Percentiles rank a stretch among this genome's conserved stretches.
Evolutionary conservation across 768 basidiomycete genomes (phyloP).

Genomic region (Termitomyces sp.): DNA sequence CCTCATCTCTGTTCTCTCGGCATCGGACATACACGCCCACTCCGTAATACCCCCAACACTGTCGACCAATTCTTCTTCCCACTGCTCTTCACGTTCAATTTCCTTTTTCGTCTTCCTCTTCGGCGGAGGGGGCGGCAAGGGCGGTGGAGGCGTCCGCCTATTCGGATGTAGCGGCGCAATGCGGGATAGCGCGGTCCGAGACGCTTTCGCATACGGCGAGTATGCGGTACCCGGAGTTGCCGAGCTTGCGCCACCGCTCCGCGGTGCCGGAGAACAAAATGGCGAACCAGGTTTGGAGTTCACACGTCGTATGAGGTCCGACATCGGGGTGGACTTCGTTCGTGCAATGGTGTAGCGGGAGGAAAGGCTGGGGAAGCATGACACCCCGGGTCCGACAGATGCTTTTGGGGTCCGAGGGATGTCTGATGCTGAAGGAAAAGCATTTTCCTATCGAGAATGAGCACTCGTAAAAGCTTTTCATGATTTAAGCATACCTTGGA

Average conservation of each 20-base stretch:
- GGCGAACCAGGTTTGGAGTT: constrained; percentile 65
- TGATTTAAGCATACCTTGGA: constrained; percentile 15
- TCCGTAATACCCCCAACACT: constrained; percentile 63
- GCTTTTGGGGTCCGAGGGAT: constrained; percentile 8
- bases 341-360: constrained; percentile 43
- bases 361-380: constrained; percentile 19
- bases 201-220: constrained; percentile 64
- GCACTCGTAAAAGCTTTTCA: background rate
- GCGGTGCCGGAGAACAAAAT: constrained; percentile 30
- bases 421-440: constrained; percentile 9
- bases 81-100: constrained; percentile 67
- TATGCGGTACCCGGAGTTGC: constrained; percentile 34
- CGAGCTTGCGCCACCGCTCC: constrained; percentile 13
- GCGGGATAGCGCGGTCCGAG: constrained; percentile 52
- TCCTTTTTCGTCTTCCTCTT: constrained; percentile 80
- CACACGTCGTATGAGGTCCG: constrained; percentile 69
- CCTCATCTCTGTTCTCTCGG: constrained; percentile 48
- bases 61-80: constrained; percentile 77
- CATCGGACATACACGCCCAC: constrained; percentile 44
- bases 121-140: constrained; percentile 63
- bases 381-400: constrained; percentile 8
- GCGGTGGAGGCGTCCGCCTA: constrained; percentile 68
- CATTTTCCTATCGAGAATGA: constrained; percentile 23
- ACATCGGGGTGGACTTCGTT: constrained; percentile 57
- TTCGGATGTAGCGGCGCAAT: constrained; percentile 79